phyloP scores from a whole-genome alignment of 202 grass and related monocot species.

The Carex arenaria region DNA sequence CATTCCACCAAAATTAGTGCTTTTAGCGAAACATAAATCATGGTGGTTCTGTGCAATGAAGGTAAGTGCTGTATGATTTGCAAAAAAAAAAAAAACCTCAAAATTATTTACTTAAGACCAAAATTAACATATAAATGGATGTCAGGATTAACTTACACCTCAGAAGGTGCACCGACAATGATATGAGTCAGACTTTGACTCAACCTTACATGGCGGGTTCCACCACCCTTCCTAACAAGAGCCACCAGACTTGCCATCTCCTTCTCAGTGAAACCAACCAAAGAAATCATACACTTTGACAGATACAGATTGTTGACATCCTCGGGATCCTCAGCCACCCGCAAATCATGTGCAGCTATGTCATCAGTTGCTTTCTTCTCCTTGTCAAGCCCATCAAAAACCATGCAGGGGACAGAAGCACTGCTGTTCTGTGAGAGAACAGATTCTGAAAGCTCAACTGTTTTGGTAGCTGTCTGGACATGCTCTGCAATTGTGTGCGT shows the following conservation, averaged over 20 bases:
- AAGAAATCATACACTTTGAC: conserved; percentile 80
- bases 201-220: conserved; percentile 67
- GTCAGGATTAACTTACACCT: conserved; percentile 68
- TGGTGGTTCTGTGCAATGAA: neutral
- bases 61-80: neutral
- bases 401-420: conserved; percentile 31
- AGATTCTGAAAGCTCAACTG: conserved; percentile 51
- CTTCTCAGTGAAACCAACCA: conserved; percentile 87
- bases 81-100: neutral
- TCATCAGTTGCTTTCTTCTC: conserved; percentile 38
- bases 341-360: conserved; percentile 36
- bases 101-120: neutral
- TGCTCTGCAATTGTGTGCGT: conserved; percentile 45
- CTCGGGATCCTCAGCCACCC: conserved; percentile 69
- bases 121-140: conserved; percentile 17
- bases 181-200: conserved; percentile 93
- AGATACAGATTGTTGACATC: conserved; percentile 74
- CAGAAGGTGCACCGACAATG: conserved; percentile 74
- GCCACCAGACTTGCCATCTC: conserved; percentile 53
- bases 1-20: neutral
- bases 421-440: conserved; percentile 40
- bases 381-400: conserved; percentile 29
- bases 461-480: conserved; percentile 28
- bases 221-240: conserved; percentile 77
- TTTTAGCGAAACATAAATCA: neutral